These are phyloP conservation scores for Lipomyces orientalis DNA, from an alignment of 805 yeast genomes.

Conservation along the genomic window DNA sequence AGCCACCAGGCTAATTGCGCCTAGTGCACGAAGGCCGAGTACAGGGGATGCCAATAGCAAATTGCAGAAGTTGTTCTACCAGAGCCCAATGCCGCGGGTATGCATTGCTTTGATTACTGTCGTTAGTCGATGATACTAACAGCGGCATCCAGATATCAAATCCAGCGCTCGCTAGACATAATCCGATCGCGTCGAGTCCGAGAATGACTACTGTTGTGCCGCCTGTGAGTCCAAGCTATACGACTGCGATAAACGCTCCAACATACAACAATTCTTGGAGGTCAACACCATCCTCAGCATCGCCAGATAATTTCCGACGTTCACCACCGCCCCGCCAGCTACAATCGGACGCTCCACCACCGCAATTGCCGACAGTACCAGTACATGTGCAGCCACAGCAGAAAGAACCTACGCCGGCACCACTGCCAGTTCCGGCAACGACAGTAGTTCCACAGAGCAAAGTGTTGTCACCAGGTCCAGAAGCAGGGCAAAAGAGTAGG, in stretches of 20 bases:
- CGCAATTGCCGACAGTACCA: background rate
- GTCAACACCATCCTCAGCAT: background rate
- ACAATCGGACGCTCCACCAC: background rate
- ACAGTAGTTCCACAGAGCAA: background rate
- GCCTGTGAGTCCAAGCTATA: background rate
- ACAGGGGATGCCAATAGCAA: conserved; percentile 8
- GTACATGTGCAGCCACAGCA: background rate
- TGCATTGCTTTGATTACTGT: background rate
- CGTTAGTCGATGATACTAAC: background rate
- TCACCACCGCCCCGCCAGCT: background rate
- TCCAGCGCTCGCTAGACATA: background rate
- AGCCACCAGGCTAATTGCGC: conserved; percentile 20
- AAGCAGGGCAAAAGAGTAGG: background rate
- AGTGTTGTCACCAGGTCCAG: background rate
- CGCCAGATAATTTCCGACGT: background rate
- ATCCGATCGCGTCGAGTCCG: conserved; percentile 2
- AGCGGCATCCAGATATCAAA: background rate
- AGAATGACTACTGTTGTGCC: background rate
- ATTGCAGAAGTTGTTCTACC: conserved; percentile 26
- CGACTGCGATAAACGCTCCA: background rate
- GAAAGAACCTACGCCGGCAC: background rate
- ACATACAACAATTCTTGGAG: background rate
- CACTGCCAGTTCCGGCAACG: background rate
- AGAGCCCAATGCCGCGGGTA: conserved; percentile 34
- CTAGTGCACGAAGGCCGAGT: conserved; percentile 24